phyloP scores from a whole-genome alignment of 768 basidiomycete species.

The Arthromyces matolae region DNA sequence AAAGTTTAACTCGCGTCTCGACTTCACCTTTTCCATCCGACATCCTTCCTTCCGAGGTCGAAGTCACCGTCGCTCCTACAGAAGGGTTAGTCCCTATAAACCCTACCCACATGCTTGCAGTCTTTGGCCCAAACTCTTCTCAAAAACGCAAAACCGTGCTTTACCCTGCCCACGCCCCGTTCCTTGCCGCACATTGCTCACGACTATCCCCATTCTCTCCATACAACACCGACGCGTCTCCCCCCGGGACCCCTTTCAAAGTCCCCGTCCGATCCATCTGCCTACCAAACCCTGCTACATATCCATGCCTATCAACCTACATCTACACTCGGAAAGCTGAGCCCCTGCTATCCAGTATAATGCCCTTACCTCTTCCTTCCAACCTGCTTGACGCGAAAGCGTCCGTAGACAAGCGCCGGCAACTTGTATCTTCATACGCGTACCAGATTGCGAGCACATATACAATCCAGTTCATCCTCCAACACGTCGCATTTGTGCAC shows the following conservation, averaged over 20 bases:
- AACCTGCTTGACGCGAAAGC: not conserved
- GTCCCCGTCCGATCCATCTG: slow-evolving; percentile 62
- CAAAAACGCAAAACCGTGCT: slow-evolving; percentile 38
- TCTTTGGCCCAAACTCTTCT: too few relatives aligned
- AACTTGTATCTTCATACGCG: slow-evolving; percentile 24
- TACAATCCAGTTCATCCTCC: slow-evolving; percentile 44
- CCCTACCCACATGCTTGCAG: slow-evolving; percentile 55
- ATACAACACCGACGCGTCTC: slow-evolving; percentile 19
- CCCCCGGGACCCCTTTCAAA: slow-evolving; percentile 21
- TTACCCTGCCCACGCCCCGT: slow-evolving; percentile 65
- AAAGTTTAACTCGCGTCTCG: slow-evolving; percentile 36
- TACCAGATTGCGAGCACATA: slow-evolving; percentile 36
- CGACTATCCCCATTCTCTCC: slow-evolving; percentile 53
- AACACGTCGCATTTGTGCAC: slow-evolving; percentile 50
- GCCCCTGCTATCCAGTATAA: slow-evolving; percentile 49
- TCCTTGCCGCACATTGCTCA: slow-evolving; percentile 68
- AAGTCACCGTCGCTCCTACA: slow-evolving; percentile 19
- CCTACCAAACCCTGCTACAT: slow-evolving; percentile 60
- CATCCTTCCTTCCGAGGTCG: slow-evolving; percentile 40
- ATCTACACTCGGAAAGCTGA: slow-evolving; percentile 60
- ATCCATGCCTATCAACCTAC: slow-evolving; percentile 56
- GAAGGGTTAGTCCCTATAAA: slow-evolving; percentile 27
- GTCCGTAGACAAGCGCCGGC: slow-evolving; percentile 3
- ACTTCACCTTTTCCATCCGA: slow-evolving; percentile 24
- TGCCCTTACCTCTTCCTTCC: slow-evolving; percentile 29